phyloP scores from a whole-genome alignment of 345 rosid species.

The Pugionium dolabratum region DNA sequence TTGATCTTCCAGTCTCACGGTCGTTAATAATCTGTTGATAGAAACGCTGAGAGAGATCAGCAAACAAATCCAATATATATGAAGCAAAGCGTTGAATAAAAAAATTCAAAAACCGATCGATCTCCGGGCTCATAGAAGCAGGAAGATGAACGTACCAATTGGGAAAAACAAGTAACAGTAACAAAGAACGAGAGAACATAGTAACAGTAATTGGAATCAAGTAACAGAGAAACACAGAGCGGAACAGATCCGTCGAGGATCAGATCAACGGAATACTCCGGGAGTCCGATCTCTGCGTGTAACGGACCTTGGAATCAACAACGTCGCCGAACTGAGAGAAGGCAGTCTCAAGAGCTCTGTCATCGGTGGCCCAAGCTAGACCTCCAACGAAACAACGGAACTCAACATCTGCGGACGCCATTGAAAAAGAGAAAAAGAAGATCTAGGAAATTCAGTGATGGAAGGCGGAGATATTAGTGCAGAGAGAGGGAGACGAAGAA shows the following conservation, averaged over 20 bases:
- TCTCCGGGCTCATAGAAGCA: conserved; percentile 65
- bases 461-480: neutral
- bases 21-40: conserved; percentile 63
- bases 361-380: conserved; percentile 92
- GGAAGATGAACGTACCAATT: conserved; percentile 97
- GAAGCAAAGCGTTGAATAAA: neutral
- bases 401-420: conserved; percentile 76
- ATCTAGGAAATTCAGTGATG: conserved; percentile 4
- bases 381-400: conserved; percentile 93
- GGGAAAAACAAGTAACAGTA: conserved; percentile 60
- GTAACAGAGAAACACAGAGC: conserved; percentile 48
- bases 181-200: conserved; percentile 49
- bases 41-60: neutral
- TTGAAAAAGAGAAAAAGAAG: neutral
- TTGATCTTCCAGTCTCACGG: conserved; percentile 90
- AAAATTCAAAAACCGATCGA: conserved; percentile 49
- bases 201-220: conserved; percentile 67
- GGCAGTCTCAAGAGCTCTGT: conserved; percentile 56
- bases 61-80: neutral
- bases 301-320: conserved; percentile 98
- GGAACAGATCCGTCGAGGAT: conserved; percentile 47
- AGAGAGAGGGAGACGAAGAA: neutral
- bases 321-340: conserved; percentile 72
- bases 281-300: conserved; percentile 47
- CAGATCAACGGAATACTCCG: conserved; percentile 41